Base-by-base conservation (phyloP, 1,284 basidiomycete species). In the Apiotrichum veenhuisii region DNA sequence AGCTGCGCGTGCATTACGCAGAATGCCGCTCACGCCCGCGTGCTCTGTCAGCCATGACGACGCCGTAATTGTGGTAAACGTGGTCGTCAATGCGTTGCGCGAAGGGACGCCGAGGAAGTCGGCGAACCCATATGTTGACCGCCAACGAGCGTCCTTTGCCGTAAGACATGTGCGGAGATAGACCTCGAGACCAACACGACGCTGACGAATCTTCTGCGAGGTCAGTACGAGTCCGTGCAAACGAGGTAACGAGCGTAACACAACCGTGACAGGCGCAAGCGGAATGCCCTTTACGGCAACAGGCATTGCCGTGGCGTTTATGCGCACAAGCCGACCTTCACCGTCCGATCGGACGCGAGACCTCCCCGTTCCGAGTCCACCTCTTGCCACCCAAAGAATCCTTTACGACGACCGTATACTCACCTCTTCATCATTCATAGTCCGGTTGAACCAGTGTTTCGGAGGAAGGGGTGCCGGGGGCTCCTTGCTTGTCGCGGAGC, bases 101-200 rank as follows among this genome's bases (percentile, higher is more conserved):
- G 48, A 48, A 17, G 91, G 91, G 40, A 94, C 82, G 41, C 89
- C 87, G 47, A 97, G 82, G 72, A 98, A 98, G 58, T 88, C 85
- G 62, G 84, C 83, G 77, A 95, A 93, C n/a, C 84, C 85, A 64
- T 83, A 84, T 38, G 81, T 78, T 57, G 88, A 85, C 57, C 91
- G 81, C 92, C 92, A 98, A 62, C 81, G 82, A 47, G 86, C 82
- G 58, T 95, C 89, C 69, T 86, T 87, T 40, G 87, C 82, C 56
- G 85, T 83, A 56, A 97, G 73, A 63, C 97, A 91, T 12, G 88
- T 86, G 36, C 91, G 84, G 47, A 97, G 82, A 75, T 93, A 98
- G n/a, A 73, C 76, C 75, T 97, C 91, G 37, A 98, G 83, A 0
- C 85, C 86, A 2, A 76, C 75, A 41, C 84, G 82, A 47, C 94